phyloP scores from a whole-genome alignment of 208 protist species.

The Paratrypanosoma confusum region DNA sequence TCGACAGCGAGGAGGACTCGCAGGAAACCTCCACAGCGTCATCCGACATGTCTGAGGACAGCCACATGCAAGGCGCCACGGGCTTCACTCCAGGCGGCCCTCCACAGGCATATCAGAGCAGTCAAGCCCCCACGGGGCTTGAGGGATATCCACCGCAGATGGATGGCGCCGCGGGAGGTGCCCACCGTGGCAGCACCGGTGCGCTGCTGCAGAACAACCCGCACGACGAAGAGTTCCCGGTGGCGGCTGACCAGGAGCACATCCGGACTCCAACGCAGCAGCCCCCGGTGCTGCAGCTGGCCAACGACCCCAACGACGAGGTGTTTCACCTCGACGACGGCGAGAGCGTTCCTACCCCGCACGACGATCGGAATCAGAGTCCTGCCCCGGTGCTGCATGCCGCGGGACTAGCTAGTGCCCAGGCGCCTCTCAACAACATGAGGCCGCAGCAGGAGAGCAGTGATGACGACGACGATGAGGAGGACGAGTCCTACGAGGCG shows the following conservation, averaged over 20 bases:
- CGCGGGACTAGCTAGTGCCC: background rate
- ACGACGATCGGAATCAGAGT: background rate
- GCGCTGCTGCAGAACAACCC: slow-evolving; percentile 48
- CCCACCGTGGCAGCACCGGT: too few relatives aligned
- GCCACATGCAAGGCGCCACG: too few relatives aligned
- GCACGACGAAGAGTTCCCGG: slow-evolving; percentile 52
- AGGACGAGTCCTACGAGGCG: background rate
- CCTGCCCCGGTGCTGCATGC: background rate
- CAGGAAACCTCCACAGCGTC: slow-evolving; percentile 15
- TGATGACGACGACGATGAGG: slow-evolving; percentile 3
- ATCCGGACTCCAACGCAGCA: too few relatives aligned
- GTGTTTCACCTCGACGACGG: slow-evolving; percentile 44
- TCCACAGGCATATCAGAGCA: too few relatives aligned
- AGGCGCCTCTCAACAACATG: background rate
- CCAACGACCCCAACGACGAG: slow-evolving; percentile 87
- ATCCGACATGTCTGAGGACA: too few relatives aligned
- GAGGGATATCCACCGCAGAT: too few relatives aligned
- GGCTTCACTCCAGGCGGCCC: too few relatives aligned
- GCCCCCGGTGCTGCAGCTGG: slow-evolving; percentile 17
- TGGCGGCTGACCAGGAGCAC: slow-evolving; percentile 7
- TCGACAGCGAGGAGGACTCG: slow-evolving; percentile 8
- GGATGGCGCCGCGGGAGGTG: too few relatives aligned
- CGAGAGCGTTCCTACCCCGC: slow-evolving; percentile 47
- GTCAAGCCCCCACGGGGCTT: too few relatives aligned
- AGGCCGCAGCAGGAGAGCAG: slow-evolving; percentile 5